Conservation (phyloP, 495 filamentous ascomycete species). For the Penicillium turbatum region DNA sequence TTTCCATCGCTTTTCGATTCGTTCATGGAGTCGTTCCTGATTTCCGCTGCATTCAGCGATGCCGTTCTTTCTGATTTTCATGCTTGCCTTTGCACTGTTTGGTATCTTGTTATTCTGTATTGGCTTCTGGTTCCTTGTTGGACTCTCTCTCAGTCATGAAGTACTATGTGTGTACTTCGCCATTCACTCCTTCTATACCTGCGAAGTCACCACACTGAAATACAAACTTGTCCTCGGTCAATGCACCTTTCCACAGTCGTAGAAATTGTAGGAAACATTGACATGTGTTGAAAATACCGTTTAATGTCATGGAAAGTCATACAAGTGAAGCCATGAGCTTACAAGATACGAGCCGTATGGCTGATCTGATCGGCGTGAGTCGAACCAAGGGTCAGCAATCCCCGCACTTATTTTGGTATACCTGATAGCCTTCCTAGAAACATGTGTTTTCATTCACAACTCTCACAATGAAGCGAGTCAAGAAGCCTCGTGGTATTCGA, state of each 20-base stretch:
- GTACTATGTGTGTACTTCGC: no score
- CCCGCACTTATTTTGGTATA: slow-evolving; percentile 4
- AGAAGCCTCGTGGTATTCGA: slow-evolving; percentile 34
- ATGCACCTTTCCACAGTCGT: no score
- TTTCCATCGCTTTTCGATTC: background rate
- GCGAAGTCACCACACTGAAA: no score
- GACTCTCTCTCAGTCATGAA: background rate
- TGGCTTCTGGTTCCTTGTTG: background rate
- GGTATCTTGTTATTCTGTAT: background rate
- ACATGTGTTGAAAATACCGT: no score
- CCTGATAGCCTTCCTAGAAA: background rate
- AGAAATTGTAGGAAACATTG: no score
- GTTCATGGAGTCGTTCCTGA: background rate
- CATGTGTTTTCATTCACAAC: background rate
- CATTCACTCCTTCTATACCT: background rate
- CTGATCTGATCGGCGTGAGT: background rate
- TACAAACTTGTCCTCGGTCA: no score
- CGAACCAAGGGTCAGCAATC: background rate
- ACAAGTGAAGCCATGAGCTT: no score
- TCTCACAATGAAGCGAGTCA: slow-evolving; percentile 13
- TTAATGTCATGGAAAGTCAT: no score
- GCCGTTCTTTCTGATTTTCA: background rate
- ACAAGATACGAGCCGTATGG: background rate
- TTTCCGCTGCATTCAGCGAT: background rate
- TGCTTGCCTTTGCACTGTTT: no score